Evolutionary conservation across 2,329 filamentous ascomycete genomes (phyloP), one percentile per base, ranked within the genome.

Genomic region (Trichoderma aggressivum): DNA sequence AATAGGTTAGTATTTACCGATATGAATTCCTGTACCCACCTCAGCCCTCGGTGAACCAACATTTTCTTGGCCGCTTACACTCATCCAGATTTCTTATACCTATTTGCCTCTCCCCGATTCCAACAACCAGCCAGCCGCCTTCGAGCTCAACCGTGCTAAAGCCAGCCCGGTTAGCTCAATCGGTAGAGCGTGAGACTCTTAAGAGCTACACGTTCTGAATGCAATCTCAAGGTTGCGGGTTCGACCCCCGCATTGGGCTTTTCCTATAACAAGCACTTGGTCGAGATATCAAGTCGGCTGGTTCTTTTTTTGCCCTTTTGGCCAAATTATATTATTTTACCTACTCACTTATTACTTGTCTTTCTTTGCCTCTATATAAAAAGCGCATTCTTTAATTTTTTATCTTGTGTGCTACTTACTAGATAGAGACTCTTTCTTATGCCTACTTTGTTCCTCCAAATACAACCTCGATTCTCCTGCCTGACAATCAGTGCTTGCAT

Each of bases 161-260:
- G 47, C 47, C 47, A 53, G 79, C 79, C 79, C 77, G 79, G 79
- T 79, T 81, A 81, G 79, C 79, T 81, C 79, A 81, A 81, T 80
- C 79, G 79, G 79, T 90, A 91, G 89, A 91, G 88, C 88, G 88
- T 90, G 86, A 89, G 88, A 90, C 89, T 90, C 89, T 88, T 87
- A 87, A 7, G 74, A 73, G 70, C 70, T n/a, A 71, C 70, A 63
- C 62, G 64, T 71, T 71, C 70, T 71, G 70, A 71, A 71, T 71
- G 55, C 55, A 58, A 64, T 72, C 84, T 86, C 83, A 85, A 86
- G 84, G 84, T 82, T 86, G 84, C 82, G 84, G 84, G 86, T 87
- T 86, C 84, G 84, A 85, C 80, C 80, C 80, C 80, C 80, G 79
- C 80, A 80, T 81, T 77, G 80, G 80, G 78, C 80, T 81, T 63